These are phyloP conservation scores for Naganishia cerealis DNA, from an alignment of 1,284 basidiomycete species.

Conservation along the genomic window DNA sequence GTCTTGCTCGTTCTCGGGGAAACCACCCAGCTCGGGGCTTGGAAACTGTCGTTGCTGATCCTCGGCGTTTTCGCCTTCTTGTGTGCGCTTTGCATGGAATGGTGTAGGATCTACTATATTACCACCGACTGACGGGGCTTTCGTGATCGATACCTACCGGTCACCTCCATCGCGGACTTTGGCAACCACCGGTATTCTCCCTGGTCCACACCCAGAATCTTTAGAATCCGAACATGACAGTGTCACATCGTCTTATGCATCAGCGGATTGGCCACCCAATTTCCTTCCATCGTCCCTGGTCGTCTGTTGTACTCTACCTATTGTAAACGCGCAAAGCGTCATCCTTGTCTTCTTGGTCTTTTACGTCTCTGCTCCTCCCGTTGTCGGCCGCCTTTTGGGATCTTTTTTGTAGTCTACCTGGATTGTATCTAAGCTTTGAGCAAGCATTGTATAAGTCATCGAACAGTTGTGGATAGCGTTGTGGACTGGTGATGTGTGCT, in stretches of 20 bases:
- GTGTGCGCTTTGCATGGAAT: neutral
- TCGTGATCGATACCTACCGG: neutral
- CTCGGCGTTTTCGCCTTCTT: no score
- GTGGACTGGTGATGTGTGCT: no score
- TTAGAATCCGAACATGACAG: no score
- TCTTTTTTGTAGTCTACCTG: neutral
- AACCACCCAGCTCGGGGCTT: no score
- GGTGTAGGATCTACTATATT: conserved; percentile 14
- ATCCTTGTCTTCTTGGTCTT: neutral
- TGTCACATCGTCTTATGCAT: no score
- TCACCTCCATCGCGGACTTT: neutral
- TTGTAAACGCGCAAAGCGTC: conserved; percentile 1
- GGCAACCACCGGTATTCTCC: neutral
- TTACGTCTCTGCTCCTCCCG: neutral
- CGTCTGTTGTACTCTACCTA: neutral
- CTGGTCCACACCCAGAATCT: no score
- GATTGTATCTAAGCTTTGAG: neutral
- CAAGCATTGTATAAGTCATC: neutral
- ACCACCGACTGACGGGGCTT: conserved; percentile 7
- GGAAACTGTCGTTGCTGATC: no score
- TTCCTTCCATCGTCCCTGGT: no score
- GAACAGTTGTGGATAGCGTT: no score
- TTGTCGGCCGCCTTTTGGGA: neutral
- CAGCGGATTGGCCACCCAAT: no score
- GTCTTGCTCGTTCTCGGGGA: no score